Evolutionary conservation across 2,329 filamentous ascomycete species (phyloP), one percentile per base, ranked within the genome.

Genomic region (Paecilomyces formosus): DNA sequence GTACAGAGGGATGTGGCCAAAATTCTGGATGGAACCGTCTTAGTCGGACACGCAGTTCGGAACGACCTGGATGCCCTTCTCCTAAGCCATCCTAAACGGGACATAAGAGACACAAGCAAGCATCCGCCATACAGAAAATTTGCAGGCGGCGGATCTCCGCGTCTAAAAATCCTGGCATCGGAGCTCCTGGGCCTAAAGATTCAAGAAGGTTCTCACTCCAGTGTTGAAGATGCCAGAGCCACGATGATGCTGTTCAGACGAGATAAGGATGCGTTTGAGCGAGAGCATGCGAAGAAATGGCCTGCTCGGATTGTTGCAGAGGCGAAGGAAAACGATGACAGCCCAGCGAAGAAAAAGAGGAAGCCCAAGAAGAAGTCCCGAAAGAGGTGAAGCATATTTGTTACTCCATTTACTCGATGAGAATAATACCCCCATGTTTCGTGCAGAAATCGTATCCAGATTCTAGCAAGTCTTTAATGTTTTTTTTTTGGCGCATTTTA

Each of bases 241-340:
- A 88, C 92, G 0, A 97, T 99, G 92, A 77, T 93, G 58, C 77
- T 99, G 50, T 97, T 96, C 69, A 82, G 89, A 61, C 84, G 85
- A 64, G 85, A 92, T 71, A 97, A 97, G 76, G 81, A 86, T 18
- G 88, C 82, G 0, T 97, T 99, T 70, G 94, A 97, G 70, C 79
- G 85, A 58, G 90, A 96, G 70, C 85, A 91, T 71, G 78, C 86
- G 58, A 87, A 85, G 72, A 85, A 83, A 58, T 94, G 83, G 72
- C 79, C 82, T 3, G 70, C 76, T 6, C 74, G 70, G 57, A 65
- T 70, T 58, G 64, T 64, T 64, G 76, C 63, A 18, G 65, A 75
- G 60, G 66, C 59, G 35, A 64, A 69, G 58, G 67, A 66, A 28
- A 68, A 75, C 45, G 66, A 66, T 56, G 65, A 69, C 56, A 69